Base-by-base conservation (phyloP, 2,329 filamentous ascomycete genomes). In the Monilinia vaccinii-corymbosi region DNA sequence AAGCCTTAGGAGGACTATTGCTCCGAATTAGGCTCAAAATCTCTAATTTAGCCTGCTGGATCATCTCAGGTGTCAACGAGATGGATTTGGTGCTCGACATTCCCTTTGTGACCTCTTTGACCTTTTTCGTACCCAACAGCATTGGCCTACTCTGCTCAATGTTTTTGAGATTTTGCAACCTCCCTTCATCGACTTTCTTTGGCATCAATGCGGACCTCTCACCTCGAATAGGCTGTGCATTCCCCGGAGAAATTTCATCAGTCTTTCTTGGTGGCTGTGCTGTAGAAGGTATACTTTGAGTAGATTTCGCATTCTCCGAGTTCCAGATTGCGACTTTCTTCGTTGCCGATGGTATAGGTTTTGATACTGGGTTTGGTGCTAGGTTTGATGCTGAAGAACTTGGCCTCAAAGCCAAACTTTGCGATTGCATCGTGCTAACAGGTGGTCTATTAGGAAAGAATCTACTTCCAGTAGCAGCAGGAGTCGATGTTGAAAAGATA, bases 371-470 rank as follows among this genome's bases (percentile, higher is more conserved):
- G n/a, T n/a, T n/a, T n/a, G n/a, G n/a, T n/a, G n/a, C n/a, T n/a
- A n/a, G n/a, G n/a, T n/a, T n/a, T n/a, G 16, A n/a, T 40, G 18
- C 13, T 1, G n/a, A 11, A 21, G 13, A 1, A 16, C 0, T 18
- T 21, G 23, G 36, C 7, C 4, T 11, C 3, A 10, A 32, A 11
- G 4, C 1, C 3, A 13, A 3, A 2, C 1, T 8, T 23, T 53
- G 18, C 13, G 18, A 31, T 42, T 25, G 8, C 1, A 4, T 11
- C 2, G 18, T 32, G 7, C 2, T 53, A 18, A 2, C 1, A 3
- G 13, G 4, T 3, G 6, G 1, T 5, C 4, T 4, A 16, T 6
- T 9, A 4, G n/a, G 1, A 21, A 1, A 2, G 7, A 14, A 14
- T 4, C 8, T 42, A 36, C 25, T 44, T 10, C 2, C 5, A 2